Evolutionary conservation across 129 eudicot genomes (phyloP).

Genomic region (Heracleum sosnowskyi): DNA sequence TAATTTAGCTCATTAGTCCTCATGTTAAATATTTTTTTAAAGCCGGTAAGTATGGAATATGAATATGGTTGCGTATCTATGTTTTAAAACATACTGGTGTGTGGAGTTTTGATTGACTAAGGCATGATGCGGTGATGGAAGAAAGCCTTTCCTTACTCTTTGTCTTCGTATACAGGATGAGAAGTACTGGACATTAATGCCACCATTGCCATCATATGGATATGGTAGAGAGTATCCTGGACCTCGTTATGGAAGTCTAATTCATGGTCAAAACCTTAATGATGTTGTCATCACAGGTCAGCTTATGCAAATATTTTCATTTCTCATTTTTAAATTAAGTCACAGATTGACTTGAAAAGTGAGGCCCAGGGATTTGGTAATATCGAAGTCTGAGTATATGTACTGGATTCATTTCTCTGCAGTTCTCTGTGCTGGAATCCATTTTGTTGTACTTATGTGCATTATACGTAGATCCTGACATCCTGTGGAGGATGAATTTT

Average conservation of each 20-base stretch:
- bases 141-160: neutral
- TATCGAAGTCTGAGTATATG: neutral
- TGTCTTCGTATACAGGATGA: constrained; percentile 43
- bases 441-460: neutral
- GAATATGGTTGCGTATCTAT: neutral
- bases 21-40: neutral
- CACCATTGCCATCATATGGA: constrained; percentile 82
- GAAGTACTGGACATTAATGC: constrained; percentile 63
- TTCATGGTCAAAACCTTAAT: constrained; percentile 71
- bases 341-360: neutral
- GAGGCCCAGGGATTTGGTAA: neutral
- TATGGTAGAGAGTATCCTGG: constrained; percentile 75
- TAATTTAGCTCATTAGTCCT: neutral
- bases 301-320: constrained; percentile 1
- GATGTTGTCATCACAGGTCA: constrained; percentile 77
- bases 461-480: neutral
- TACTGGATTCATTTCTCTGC: neutral
- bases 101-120: neutral
- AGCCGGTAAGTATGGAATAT: neutral
- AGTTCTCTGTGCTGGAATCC: neutral
- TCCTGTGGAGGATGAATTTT: neutral
- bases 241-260: constrained; percentile 75
- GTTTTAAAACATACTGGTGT: neutral
- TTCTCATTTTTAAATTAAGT: neutral
- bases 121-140: neutral